phyloP scores from a whole-genome alignment of 2,329 filamentous ascomycete species.

The Fusarium concolor region DNA sequence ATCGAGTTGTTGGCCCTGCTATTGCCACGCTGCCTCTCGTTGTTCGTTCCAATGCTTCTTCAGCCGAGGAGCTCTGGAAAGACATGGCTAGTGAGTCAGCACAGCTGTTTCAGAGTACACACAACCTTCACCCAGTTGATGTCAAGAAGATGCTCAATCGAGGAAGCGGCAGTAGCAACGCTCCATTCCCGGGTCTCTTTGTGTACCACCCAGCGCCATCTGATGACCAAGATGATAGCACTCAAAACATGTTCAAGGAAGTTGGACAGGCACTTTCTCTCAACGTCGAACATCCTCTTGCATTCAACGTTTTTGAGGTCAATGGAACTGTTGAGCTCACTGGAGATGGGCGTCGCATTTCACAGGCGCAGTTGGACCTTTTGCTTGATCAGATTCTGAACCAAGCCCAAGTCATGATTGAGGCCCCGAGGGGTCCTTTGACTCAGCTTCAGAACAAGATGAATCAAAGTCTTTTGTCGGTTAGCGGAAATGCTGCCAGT shows the following conservation, averaged over 20 bases:
- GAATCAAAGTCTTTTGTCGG: not conserved
- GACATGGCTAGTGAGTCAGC: conserved; percentile 12
- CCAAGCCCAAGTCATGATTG: conserved; percentile 4
- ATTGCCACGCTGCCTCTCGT: conserved; percentile 22
- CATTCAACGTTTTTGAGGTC: conserved; percentile 18
- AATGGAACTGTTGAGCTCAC: conserved; percentile 10
- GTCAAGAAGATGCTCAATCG: conserved; percentile 28
- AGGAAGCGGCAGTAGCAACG: not conserved
- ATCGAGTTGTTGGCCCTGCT: conserved; percentile 10
- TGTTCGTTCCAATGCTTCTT: conserved; percentile 1
- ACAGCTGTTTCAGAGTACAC: not conserved
- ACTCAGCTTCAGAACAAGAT: conserved; percentile 1
- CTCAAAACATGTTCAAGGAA: conserved; percentile 6
- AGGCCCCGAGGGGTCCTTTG: not conserved
- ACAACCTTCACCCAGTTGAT: conserved; percentile 20
- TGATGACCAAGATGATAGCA: not conserved
- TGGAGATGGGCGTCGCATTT: conserved; percentile 23
- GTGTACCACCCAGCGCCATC: conserved; percentile 20
- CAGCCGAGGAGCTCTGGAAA: not conserved
- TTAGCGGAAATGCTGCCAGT: not conserved
- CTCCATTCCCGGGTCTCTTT: conserved; percentile 21
- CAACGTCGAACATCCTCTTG: conserved; percentile 28
- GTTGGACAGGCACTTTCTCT: conserved; percentile 21
- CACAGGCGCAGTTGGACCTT: conserved; percentile 11
- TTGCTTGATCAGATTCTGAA: conserved; percentile 15